Base-by-base conservation (phyloP, 208 protist genomes). In the Wallacemonas sp. region DNA sequence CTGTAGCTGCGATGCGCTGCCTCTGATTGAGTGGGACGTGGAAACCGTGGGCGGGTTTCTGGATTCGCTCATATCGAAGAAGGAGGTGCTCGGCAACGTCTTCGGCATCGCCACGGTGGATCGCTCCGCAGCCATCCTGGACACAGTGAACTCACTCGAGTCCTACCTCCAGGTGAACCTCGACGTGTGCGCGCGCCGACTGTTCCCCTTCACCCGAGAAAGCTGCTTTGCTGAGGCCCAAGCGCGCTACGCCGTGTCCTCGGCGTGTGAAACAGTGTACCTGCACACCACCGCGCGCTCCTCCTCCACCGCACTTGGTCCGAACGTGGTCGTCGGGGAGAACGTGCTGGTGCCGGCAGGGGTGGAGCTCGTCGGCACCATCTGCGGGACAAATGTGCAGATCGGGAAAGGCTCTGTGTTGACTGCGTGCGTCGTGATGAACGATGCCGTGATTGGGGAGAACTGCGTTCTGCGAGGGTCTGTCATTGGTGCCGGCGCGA, bases 201-300 rank as follows among this genome's bases (percentile, higher is more conserved):
- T 96, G 28, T 92, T 85, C 51, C 90, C 90, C 11, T 76, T 93
- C 49, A 94, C 83, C 3, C 84, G 87, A 4, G 90, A 96, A 61
- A 90, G 75, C 70, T 82, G 75, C 53, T 96, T 96, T 68, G 85
- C 85, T 8, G 87, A 93, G 60, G 73, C 69, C 61, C 39, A 75
- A 27, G 77, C 77, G n/a, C 62, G 62, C 24, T 96, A 94, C 70
- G 79, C 86, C 24, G 82, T 92, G 22, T 82, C 84, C 11, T 72
- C 75, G 4, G 62, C 66, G 27, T 86, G 77, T 66, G 82, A 84
- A 58, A 93, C 79, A 4, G 83, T 94, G 38, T 96, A 92, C 60
- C 62, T 88, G 44, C 90, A 93, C 74, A 82, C 70, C 3, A 72
- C 72, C 2, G 75, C 71, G 24, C 72, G 74, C 49, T 66, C 61